Evolutionary conservation across 75 land plant genomes (phyloP), one percentile per base, ranked within the genome.

Genomic region (Azolla pinnata): DNA sequence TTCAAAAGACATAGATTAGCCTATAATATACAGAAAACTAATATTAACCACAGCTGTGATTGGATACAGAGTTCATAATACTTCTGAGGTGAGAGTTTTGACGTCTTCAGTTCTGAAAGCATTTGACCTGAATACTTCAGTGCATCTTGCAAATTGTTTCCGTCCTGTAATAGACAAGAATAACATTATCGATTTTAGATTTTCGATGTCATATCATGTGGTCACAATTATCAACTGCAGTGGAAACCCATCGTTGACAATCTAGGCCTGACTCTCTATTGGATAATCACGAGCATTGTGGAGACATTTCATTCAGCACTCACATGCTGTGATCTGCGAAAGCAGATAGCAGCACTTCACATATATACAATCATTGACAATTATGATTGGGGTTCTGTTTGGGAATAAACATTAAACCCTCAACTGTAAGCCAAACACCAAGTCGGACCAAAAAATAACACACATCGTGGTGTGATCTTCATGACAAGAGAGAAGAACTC

Each of bases 81-180:
- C 47, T 91, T 91, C 64, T 84, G 95, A 25, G 97, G 97, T 4
- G 97, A 82, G 29, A 91, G 82, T 63, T 68, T 76, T 31, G 97
- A 91, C 0, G 97, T 91, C 5, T 95, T 76, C n/a, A 91, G 90
- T 75, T 91, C 97, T 16, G 95, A 79, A 0, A 91, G 78, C 97
- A 91, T 91, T 75, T 84, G 97, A 29, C 90, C 95, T 4, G 97
- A 88, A 65, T 72, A 88, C 75, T 88, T 91, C 54, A 91, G 68
- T 0, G 90, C 95, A 51, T 91, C 97, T 62, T 78, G 74, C 30
- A 91, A 54, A 62, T 91, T 91, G 61, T 82, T 91, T 23, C 82
- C 77, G 58, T 91, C 97, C 97, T 91, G 61, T 14, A 38, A 38
- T 8, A 38, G 42, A 38, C 14, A 38, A 8, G 14, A 8, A 38